A percentile compares a stretch with the other conserved stretches of the same genome.
These are phyloP conservation scores for Colletotrichum tropicicola DNA, from an alignment of 2,329 filamentous ascomycete species.

Conservation along the genomic window DNA sequence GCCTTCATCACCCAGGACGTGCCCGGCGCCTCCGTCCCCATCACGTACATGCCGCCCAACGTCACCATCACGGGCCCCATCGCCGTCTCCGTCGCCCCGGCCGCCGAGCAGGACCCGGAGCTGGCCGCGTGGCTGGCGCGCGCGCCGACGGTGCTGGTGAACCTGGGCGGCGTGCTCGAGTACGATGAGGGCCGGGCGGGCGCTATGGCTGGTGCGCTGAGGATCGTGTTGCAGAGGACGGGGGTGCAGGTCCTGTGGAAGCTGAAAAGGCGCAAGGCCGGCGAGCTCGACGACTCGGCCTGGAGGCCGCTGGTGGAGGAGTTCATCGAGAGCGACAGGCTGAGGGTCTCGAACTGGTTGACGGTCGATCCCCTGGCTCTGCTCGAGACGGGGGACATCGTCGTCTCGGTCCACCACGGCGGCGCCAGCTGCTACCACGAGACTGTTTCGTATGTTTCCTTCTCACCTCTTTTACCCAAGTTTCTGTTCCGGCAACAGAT, in stretches of 20 bases:
- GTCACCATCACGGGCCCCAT: slow-evolving; percentile 36
- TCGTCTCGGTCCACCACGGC: slow-evolving; percentile 48
- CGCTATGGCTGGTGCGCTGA: slow-evolving; percentile 38
- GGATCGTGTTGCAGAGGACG: slow-evolving; percentile 31
- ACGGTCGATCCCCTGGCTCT: slow-evolving; percentile 42
- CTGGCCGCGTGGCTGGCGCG: slow-evolving; percentile 34
- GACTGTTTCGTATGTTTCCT: slow-evolving; percentile 47
- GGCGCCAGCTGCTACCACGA: slow-evolving; percentile 54
- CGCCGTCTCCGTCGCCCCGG: slow-evolving; percentile 29
- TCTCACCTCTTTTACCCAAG: not conserved
- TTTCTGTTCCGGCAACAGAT: not conserved
- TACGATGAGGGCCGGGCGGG: slow-evolving; percentile 34
- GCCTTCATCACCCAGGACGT: slow-evolving; percentile 38
- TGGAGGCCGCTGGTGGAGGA: slow-evolving; percentile 25
- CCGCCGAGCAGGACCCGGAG: slow-evolving; percentile 36
- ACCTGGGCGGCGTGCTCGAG: slow-evolving; percentile 35
- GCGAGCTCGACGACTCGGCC: slow-evolving; percentile 29
- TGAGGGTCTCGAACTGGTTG: slow-evolving; percentile 40
- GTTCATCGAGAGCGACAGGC: slow-evolving; percentile 32
- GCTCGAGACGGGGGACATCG: slow-evolving; percentile 44
- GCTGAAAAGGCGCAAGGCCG: not conserved
- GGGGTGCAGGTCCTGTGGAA: slow-evolving; percentile 45
- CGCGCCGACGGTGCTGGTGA: slow-evolving; percentile 37
- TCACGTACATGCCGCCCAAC: slow-evolving; percentile 33
- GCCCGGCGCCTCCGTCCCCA: slow-evolving; percentile 35